Evolutionary conservation across 805 yeast species (phyloP), one percentile per base, ranked within the genome.

Genomic region (Candida andamanensis): DNA sequence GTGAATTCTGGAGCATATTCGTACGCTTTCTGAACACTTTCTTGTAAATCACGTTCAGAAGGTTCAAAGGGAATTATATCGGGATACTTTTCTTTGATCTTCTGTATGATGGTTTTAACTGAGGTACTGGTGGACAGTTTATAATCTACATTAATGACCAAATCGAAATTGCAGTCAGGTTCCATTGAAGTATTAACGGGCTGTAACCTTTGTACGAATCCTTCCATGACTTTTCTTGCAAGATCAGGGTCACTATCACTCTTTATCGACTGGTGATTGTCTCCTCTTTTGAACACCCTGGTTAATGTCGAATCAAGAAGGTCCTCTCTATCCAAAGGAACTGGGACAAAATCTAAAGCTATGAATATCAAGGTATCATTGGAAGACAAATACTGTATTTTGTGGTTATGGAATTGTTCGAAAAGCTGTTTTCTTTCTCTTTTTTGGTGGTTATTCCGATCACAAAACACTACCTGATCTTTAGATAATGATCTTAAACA

Each of bases 241-340:
- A 68, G 63, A 12, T 56, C 54, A 4, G 63, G 62, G 7, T 79
- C 76, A 34, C 71, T 67, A 0, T 48, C 52, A 4, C 64, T 67
- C 42, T 80, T 77, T 23, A 92, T 84, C 2, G 89, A 76, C 52
- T 84, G 95, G 52, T 92, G 98, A 41, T 84, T 80, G 48, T 87
- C 87, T 2, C 96, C 97, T 45, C 98, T 69, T 2, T 50, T 49
- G 5, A 65, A 29, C 0, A 90, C 81, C 34, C 97, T 67, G 0
- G 61, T 52, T 6, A 60, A 54, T 0, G 96, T 84, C 1, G 77
- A 37, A 2, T 62, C 44, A 71, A 76, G 72, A 1, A 78, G 44
- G 4, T 54, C 44, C 1, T 50, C 39, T 10, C 56, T 46, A n/a
- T 53, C 50, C 4, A 56, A 41, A 17, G 39, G 31, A 8, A 32